phyloP scores from a whole-genome alignment of 2,329 filamentous ascomycete species.

The Arthrobotrys sinensis region DNA sequence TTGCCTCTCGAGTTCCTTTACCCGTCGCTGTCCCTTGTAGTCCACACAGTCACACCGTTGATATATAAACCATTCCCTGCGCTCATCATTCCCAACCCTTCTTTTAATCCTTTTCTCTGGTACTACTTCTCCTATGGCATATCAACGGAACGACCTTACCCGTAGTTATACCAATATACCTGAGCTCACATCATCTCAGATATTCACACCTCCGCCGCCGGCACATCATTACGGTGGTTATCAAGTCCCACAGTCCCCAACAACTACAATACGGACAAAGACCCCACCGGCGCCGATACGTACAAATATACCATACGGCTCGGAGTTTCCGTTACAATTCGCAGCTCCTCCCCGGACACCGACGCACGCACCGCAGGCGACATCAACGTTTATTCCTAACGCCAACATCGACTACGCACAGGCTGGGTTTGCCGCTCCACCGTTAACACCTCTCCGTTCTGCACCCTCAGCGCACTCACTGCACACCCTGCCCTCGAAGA shows the following conservation, averaged over 20 bases:
- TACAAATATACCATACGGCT: slow-evolving; percentile 55
- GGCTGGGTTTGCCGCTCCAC: slow-evolving; percentile 57
- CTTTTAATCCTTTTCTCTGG: slow-evolving; percentile 30
- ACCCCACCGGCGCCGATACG: slow-evolving; percentile 56
- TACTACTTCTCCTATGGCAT: slow-evolving; percentile 57
- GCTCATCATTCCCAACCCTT: slow-evolving; percentile 24
- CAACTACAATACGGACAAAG: slow-evolving; percentile 52
- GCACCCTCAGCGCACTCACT: slow-evolving; percentile 43
- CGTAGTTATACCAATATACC: slow-evolving; percentile 61
- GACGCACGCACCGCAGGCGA: slow-evolving; percentile 53
- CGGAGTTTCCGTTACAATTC: slow-evolving; percentile 47
- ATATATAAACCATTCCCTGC: slow-evolving; percentile 54
- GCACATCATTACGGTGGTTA: slow-evolving; percentile 24
- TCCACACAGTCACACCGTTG: slow-evolving; percentile 39
- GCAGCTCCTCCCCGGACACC: slow-evolving; percentile 58
- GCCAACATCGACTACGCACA: slow-evolving; percentile 53
- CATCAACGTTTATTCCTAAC: slow-evolving; percentile 57
- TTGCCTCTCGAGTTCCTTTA: slow-evolving; percentile 43
- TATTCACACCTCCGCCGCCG: slow-evolving; percentile 46
- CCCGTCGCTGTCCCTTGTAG: slow-evolving; percentile 40
- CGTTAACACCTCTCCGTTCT: slow-evolving; percentile 47
- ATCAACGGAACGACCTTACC: slow-evolving; percentile 57
- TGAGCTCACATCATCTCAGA: slow-evolving; percentile 60
- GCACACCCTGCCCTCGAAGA: slow-evolving; percentile 49
- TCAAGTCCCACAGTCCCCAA: slow-evolving; percentile 26